Evolutionary conservation across 495 filamentous ascomycete species (phyloP).

Genomic region (Talaromyces ruber): DNA sequence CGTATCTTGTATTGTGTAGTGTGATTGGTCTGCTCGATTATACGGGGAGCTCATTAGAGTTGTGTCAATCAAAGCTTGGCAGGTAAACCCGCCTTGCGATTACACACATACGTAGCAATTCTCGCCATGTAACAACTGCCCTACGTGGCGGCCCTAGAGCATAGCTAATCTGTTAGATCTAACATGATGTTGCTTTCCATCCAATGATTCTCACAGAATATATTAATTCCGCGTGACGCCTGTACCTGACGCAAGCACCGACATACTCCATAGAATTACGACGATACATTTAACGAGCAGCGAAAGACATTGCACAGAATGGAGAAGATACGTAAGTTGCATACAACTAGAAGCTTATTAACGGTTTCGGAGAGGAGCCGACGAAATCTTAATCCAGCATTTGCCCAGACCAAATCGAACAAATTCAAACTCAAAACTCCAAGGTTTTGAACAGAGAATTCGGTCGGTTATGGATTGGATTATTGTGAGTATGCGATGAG

Average conservation of each 20-base stretch:
- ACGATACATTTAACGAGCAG: no score
- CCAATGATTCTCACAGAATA: not conserved
- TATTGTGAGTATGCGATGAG: not conserved
- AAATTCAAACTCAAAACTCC: not conserved
- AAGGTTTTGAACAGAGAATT: not conserved
- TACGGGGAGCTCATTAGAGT: not conserved
- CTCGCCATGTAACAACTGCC: not conserved
- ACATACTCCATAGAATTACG: no score
- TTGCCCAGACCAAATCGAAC: not conserved
- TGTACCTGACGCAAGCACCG: not conserved
- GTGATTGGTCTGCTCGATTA: not conserved
- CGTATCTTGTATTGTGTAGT: not conserved
- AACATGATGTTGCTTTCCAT: not conserved
- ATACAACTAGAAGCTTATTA: not conserved
- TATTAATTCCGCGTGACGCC: not conserved
- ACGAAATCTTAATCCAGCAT: not conserved
- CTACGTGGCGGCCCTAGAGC: not conserved
- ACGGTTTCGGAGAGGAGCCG: not conserved
- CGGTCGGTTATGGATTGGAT: not conserved
- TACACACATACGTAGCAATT: not conserved
- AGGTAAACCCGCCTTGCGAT: not conserved
- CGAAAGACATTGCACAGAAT: no score
- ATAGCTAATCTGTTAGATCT: not conserved
- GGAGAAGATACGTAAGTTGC: not conserved
- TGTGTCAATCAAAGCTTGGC: not conserved